A percentile compares a stretch with the other conserved stretches of the same genome.
Conservation (phyloP, 306 rosid genomes). For the Prunus padus region DNA sequence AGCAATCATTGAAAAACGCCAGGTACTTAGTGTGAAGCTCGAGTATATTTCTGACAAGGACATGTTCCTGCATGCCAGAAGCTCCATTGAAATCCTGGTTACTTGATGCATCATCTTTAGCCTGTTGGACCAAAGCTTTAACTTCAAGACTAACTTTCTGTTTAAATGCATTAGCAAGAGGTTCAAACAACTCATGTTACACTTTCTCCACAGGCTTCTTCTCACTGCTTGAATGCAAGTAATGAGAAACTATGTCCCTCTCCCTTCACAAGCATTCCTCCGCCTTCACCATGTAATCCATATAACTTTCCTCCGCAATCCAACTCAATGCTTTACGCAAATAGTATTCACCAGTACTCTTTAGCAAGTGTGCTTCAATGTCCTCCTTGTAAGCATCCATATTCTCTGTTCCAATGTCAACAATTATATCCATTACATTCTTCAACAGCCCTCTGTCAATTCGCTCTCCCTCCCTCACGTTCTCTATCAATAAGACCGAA, state of each 20-base stretch:
- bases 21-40: conserved; percentile 66
- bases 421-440: conserved; percentile 54
- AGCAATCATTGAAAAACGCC: conserved; percentile 53
- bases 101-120: conserved; percentile 55
- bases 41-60: conserved; percentile 52
- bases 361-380: conserved; percentile 56
- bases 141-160: conserved; percentile 66
- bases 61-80: conserved; percentile 61
- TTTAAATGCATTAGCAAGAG: conserved; percentile 56
- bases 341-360: conserved; percentile 48
- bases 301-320: conserved; percentile 58
- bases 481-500: conserved; percentile 56
- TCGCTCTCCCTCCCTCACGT: conserved; percentile 69
- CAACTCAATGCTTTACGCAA: conserved; percentile 55
- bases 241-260: conserved; percentile 32
- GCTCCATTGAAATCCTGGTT: conserved; percentile 40
- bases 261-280: conserved; percentile 36
- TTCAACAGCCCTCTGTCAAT: conserved; percentile 60
- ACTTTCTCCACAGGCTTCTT: conserved; percentile 52
- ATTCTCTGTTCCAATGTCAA: conserved; percentile 54
- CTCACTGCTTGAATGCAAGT: conserved; percentile 37
- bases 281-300: conserved; percentile 58
- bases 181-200: conserved; percentile 64
- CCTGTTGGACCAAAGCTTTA: conserved; percentile 54
- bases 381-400: conserved; percentile 45